Percentiles rank a stretch among this genome's conserved stretches.
These are phyloP conservation scores for Penicillium desertorum DNA, from an alignment of 495 filamentous ascomycete genomes.

Conservation along the genomic window DNA sequence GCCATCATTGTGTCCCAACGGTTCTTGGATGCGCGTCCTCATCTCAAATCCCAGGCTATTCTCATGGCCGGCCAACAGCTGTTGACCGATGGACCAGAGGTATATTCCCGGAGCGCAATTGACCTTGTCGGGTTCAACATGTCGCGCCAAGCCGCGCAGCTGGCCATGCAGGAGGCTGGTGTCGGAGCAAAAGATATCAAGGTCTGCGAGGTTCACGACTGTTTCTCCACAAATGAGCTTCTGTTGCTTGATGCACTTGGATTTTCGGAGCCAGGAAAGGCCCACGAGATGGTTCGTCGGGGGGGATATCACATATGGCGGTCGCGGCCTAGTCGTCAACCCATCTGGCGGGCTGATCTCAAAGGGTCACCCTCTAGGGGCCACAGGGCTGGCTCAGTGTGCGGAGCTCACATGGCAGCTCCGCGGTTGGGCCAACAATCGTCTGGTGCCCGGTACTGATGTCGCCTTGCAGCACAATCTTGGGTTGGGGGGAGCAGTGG, in stretches of 20 bases:
- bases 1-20: slow-evolving; percentile 82
- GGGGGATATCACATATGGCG: slow-evolving; percentile 94
- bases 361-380: slow-evolving; percentile 91
- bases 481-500: slow-evolving; percentile 79
- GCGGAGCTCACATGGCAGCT: slow-evolving; percentile 94
- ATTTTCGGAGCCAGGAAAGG: slow-evolving; percentile 72
- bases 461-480: slow-evolving; percentile 82
- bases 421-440: slow-evolving; percentile 90
- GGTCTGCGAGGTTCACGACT: slow-evolving; percentile 91
- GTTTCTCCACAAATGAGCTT: slow-evolving; percentile 93
- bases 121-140: slow-evolving; percentile 86
- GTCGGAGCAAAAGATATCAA: slow-evolving; percentile 65
- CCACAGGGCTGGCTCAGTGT: slow-evolving; percentile 88
- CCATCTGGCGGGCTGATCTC: slow-evolving; percentile 89
- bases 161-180: slow-evolving; percentile 71
- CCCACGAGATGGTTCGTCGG: slow-evolving; percentile 81
- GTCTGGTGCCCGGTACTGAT: slow-evolving; percentile 62
- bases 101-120: slow-evolving; percentile 76
- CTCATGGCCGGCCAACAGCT: slow-evolving; percentile 83
- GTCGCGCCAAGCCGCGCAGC: slow-evolving; percentile 65
- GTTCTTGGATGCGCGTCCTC: slow-evolving; percentile 78
- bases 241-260: slow-evolving; percentile 79
- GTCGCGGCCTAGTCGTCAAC: slow-evolving; percentile 74
- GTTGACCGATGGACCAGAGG: slow-evolving; percentile 70
- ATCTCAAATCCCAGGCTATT: slow-evolving; percentile 74